Percentiles rank a stretch among this genome's conserved stretches.
Evolutionary conservation across 1,284 basidiomycete genomes (phyloP).

Genomic region (Cryptococcus jaspeensis): DNA sequence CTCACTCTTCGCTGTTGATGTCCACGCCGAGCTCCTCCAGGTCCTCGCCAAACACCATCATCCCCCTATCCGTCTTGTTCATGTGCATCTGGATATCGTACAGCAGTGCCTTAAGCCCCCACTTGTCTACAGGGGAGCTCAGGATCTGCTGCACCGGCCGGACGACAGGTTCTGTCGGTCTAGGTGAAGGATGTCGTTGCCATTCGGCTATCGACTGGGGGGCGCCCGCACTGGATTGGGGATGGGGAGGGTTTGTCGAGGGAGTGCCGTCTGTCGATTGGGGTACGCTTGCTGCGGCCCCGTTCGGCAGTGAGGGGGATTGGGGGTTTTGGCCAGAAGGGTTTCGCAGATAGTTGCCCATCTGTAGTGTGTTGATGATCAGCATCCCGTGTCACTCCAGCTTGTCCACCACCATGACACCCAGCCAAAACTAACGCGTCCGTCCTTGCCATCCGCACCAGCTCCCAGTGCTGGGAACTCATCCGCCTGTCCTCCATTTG

Average conservation of each 20-base stretch:
- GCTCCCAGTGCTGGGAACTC: constrained; percentile 49
- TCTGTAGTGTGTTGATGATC: constrained; percentile 20
- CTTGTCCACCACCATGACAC: background rate
- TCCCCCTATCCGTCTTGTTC: constrained; percentile 79
- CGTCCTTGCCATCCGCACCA: constrained; percentile 29
- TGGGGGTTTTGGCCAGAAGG: constrained; percentile 13
- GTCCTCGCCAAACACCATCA: constrained; percentile 88
- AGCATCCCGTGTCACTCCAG: background rate
- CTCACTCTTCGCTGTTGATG: constrained; percentile 77
- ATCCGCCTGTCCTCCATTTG: constrained; percentile 24
- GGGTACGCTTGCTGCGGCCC: constrained; percentile 24
- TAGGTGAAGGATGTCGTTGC: constrained; percentile 35
- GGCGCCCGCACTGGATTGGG: constrained; percentile 18
- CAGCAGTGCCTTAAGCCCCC: constrained; percentile 85
- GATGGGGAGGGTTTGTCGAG: constrained; percentile 33
- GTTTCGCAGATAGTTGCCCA: constrained; percentile 30
- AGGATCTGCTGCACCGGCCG: constrained; percentile 94
- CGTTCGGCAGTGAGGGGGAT: constrained; percentile 26
- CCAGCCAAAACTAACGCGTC: constrained; percentile 20
- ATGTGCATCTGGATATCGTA: constrained; percentile 77
- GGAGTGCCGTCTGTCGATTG: constrained; percentile 36
- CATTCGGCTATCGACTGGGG: constrained; percentile 34
- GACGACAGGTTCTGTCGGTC: constrained; percentile 60
- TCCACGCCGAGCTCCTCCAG: constrained; percentile 90
- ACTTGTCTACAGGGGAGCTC: constrained; percentile 89